Evolutionary conservation across 2,329 filamentous ascomycete genomes (phyloP), one percentile per base, ranked within the genome.

Genomic region (Monosporascus sp.): DNA sequence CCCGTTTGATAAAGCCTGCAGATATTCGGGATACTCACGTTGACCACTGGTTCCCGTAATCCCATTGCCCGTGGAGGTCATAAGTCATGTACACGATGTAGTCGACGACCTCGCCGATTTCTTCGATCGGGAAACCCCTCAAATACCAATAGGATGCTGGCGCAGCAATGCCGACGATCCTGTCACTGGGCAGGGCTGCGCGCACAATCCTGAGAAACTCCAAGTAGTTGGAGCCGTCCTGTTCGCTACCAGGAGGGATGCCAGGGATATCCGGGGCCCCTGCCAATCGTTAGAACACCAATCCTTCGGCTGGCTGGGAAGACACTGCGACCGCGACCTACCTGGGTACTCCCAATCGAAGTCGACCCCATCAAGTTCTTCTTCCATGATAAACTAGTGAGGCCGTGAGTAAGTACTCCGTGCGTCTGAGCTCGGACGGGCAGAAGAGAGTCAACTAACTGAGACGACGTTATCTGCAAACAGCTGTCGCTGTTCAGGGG

Each of bases 261-360:
- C 58, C 65, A 7, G 63, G 61, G 44, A 68, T 67, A 52, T 67
- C 65, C 5, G 56, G 58, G 16, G 54, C 46, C 7, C 24, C 24
- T 26, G 24, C 7, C 24, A 37, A 7, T 5, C 24, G 5, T 24
- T 5, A 24, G 24, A 24, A 24, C 3, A 24, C 24, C 5, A 24
- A 24, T 24, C 24, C 24, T 24, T 24, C 24, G 24, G 24, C 24
- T 24, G 24, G 24, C 24, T 24, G 24, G 5, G 24, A 24, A 24
- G 24, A 24, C 5, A 24, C 24, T 24, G 24, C 24, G 24, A 24
- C 24, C 24, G 24, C 24, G 24, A 26, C 24, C 6, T 55, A 6
- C 68, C 71, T 1, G 71, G 72, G 49, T 74, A 72, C 52, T 67
- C 72, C 54, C 60, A 68, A 27, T 72, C 70, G 41, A 65, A 58